Percentiles rank a stretch among this genome's conserved stretches.
These are phyloP conservation scores for Malus hybrid DNA, from an alignment of 331 rosid species.

Conservation along the genomic window DNA sequence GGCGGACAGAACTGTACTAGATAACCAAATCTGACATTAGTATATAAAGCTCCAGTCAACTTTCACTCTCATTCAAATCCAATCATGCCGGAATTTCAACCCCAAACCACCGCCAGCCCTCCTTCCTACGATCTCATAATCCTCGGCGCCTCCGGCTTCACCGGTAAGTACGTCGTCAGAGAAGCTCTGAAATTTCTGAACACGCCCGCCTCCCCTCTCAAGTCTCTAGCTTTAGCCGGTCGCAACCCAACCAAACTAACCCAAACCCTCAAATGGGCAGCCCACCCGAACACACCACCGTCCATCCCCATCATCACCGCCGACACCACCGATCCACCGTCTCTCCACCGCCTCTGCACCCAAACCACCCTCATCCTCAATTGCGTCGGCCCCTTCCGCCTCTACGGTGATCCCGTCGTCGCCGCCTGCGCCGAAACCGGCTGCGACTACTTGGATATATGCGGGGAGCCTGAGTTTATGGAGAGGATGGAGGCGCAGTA, in stretches of 20 bases:
- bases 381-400: slow-evolving; percentile 92
- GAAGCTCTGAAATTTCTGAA: slow-evolving; percentile 70
- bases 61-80: background rate
- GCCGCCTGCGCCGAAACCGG: slow-evolving; percentile 65
- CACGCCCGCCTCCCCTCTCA: slow-evolving; percentile 43
- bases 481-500: slow-evolving; percentile 53
- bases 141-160: slow-evolving; percentile 53
- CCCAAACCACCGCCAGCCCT: background rate
- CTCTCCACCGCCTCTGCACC: slow-evolving; percentile 56
- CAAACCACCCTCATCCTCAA: slow-evolving; percentile 64
- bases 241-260: slow-evolving; percentile 47
- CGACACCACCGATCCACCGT: slow-evolving; percentile 45
- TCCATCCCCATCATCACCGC: slow-evolving; percentile 46
- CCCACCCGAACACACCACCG: slow-evolving; percentile 45
- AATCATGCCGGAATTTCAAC: background rate
- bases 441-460: slow-evolving; percentile 71
- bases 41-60: background rate
- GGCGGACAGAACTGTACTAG: too few relatives aligned
- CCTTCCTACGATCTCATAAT: slow-evolving; percentile 33
- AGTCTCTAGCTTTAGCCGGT: slow-evolving; percentile 68
- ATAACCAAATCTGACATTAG: too few relatives aligned
- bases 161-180: slow-evolving; percentile 42
- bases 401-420: slow-evolving; percentile 67
- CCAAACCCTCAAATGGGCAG: slow-evolving; percentile 63
- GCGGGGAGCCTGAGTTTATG: slow-evolving; percentile 90